Base-by-base conservation (phyloP, 768 basidiomycete genomes). In the Tephrocybe sp. region DNA sequence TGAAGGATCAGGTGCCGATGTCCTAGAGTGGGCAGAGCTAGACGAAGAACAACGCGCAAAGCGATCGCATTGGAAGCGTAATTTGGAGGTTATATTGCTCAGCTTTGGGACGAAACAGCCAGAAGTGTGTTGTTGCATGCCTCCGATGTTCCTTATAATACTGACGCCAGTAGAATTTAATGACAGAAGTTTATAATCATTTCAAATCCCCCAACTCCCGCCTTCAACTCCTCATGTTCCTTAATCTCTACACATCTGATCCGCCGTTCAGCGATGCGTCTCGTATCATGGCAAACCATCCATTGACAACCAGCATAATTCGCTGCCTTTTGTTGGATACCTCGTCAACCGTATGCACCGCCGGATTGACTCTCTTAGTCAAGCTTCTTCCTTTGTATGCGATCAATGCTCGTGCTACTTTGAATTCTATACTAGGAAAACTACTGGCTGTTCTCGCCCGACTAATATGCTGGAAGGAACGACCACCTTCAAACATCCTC, bases 381-480 rank as follows among this genome's bases (percentile, higher is more conserved):
- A 90, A 88, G 62, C 63, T 88, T 8, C 71, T 93, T n/a, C 88
- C 89, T 22, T 75, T 83, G 33, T 73, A 91, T 49, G 88, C 89
- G 4, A 78, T 86, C 1, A 71, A 81, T 49, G 80, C 85, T 9
- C 76, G 69, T 38, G 66, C 76, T 9, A 67, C 72, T 6, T 71
- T 93, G 48, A 83, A 79, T 57, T 56, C 60, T 29, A 69, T 83
- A 41, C 75, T 93, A 5, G 88, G 90, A 2, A 74, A 68, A 41
- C 69, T 91, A 4, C 71, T 91, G 33, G 79, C 75, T 11, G 76
- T 90, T 39, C 74, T 91, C 8, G 85, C 86, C 0, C 73, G 87
- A 45, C 74, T 83, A 15, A 70, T 91, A 54, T 88, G 85, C 62
- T 92, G 91, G 90, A 82, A 82, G 54, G 79, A 80, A 48, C 65